A percentile compares a stretch with the other conserved stretches of the same genome.
Conservation (phyloP, 1,284 basidiomycete genomes). For the Microbotryum intermedium region DNA sequence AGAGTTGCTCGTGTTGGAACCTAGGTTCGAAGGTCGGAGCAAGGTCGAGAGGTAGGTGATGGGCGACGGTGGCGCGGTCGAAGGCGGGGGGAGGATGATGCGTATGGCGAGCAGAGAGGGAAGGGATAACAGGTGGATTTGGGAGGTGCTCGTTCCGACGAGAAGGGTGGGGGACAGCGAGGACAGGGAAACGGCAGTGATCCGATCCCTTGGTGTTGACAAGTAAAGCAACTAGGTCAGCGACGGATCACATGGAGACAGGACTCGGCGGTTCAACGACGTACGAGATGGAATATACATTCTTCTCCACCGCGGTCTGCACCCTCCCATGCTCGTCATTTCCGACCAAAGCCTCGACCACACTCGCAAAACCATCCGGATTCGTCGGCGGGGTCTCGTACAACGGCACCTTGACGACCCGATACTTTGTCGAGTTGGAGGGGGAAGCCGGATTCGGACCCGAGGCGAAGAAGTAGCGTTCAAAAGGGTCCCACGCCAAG, state of each 20-base stretch:
- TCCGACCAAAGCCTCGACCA: conserved; percentile 64
- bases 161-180: conserved; percentile 54
- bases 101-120: conserved; percentile 81
- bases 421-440: conserved; percentile 45
- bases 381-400: conserved; percentile 17
- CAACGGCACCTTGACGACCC: conserved; percentile 37
- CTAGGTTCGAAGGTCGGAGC: conserved; percentile 70
- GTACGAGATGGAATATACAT: conserved; percentile 53
- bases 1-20: conserved; percentile 52
- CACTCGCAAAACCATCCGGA: conserved; percentile 9
- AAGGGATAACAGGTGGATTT: conserved; percentile 76
- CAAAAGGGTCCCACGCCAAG: conserved; percentile 70
- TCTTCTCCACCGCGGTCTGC: conserved; percentile 53
- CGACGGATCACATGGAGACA: no score
- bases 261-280: conserved; percentile 38
- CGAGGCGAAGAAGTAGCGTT: conserved; percentile 79
- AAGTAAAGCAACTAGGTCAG: not conserved
- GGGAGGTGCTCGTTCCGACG: conserved; percentile 42
- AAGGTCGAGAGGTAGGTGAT: conserved; percentile 67
- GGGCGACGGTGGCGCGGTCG: conserved; percentile 50
- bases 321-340: conserved; percentile 51
- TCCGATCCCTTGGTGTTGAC: conserved; percentile 39
- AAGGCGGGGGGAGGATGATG: conserved; percentile 55
- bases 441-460: conserved; percentile 18
- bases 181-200: conserved; percentile 67